A percentile compares a stretch with the other conserved stretches of the same genome.
phyloP scores from a whole-genome alignment of 2,329 filamentous ascomycete genomes.

The Thielaviopsis ethacetica region DNA sequence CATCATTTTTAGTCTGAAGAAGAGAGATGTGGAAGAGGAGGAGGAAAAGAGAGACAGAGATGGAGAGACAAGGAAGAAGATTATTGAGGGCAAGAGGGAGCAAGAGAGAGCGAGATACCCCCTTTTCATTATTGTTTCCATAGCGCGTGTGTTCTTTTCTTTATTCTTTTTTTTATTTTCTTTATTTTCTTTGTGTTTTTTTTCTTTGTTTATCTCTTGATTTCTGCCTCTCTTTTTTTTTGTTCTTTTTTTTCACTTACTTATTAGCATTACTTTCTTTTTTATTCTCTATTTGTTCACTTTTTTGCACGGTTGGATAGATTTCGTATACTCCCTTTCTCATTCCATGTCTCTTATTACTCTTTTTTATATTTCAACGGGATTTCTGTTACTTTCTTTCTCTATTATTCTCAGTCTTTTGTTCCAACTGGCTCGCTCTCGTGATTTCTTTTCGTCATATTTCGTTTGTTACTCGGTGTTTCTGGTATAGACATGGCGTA shows the following conservation, averaged over 20 bases:
- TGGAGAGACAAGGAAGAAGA: no score
- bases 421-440: no score
- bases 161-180: slow-evolving; percentile 1
- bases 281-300: background rate
- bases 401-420: background rate
- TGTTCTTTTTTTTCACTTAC: slow-evolving; percentile 3
- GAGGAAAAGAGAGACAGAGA: no score
- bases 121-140: background rate
- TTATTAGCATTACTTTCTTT: background rate
- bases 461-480: background rate
- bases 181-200: background rate
- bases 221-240: background rate
- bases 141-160: background rate
- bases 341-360: background rate
- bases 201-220: slow-evolving; percentile 1
- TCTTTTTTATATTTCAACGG: background rate
- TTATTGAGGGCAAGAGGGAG: background rate
- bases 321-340: slow-evolving; percentile 1
- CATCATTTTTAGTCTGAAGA: background rate
- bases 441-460: background rate
- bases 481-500: background rate
- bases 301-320: background rate
- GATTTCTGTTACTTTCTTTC: background rate
- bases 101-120: slow-evolving; percentile 9
- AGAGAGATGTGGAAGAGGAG: no score